Conservation (phyloP, 2,329 filamentous ascomycete species). For the Ascochyta koolunga region DNA sequence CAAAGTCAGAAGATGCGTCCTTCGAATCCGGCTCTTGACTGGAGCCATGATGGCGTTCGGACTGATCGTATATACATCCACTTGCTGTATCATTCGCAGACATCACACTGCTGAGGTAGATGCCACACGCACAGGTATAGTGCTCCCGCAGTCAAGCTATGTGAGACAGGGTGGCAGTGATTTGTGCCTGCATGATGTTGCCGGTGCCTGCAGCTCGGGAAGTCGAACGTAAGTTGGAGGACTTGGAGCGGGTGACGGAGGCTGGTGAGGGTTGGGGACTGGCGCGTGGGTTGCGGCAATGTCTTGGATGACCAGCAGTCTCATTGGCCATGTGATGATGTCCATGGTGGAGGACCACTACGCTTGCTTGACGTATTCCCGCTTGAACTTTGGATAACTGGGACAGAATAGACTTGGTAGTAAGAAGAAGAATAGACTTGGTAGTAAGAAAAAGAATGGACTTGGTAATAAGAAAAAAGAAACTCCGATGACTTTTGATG, state of each 20-base stretch:
- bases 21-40: constrained; percentile 9
- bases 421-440: neutral
- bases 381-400: neutral
- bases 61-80: constrained; percentile 23
- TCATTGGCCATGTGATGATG: constrained; percentile 33
- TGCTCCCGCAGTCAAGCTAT: constrained; percentile 13
- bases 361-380: neutral
- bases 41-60: constrained; percentile 20
- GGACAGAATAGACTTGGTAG: neutral
- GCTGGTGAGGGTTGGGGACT: constrained; percentile 31
- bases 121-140: constrained; percentile 6
- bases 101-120: constrained; percentile 18
- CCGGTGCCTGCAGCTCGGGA: constrained; percentile 33
- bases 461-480: too few relatives aligned
- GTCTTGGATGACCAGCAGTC: constrained; percentile 41
- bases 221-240: constrained; percentile 38
- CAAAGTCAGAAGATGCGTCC: constrained; percentile 18
- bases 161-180: constrained; percentile 32
- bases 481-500: too few relatives aligned
- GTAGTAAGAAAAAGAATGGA: neutral
- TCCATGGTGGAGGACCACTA: neutral
- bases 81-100: constrained; percentile 26
- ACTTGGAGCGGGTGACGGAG: constrained; percentile 33
- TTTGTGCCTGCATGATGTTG: constrained; percentile 38
- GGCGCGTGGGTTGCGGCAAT: constrained; percentile 36